These are phyloP conservation scores for Neonothopanus nambi DNA, from an alignment of 1,284 basidiomycete species.

Conservation along the genomic window DNA sequence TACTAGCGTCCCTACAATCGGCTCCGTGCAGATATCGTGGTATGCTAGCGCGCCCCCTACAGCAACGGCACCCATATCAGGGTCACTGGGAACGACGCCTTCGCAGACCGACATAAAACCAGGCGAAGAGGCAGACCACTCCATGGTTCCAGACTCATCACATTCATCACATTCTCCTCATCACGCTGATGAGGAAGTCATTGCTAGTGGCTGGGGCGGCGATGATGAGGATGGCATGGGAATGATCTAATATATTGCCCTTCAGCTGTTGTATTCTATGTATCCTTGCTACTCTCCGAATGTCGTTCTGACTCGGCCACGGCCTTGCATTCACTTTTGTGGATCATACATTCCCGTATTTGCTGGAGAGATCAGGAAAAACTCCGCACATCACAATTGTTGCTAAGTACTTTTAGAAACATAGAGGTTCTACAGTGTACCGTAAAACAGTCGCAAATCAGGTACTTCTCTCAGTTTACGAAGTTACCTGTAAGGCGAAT, in stretches of 20 bases:
- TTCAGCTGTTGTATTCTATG: conserved; percentile 7
- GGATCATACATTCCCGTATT: no score
- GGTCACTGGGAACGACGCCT: neutral
- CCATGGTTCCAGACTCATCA: conserved; percentile 17
- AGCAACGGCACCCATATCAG: conserved; percentile 12
- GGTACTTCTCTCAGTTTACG: neutral
- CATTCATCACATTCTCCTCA: no score
- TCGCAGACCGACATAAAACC: neutral
- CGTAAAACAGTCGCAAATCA: no score
- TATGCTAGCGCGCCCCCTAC: conserved; percentile 39
- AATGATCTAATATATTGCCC: conserved; percentile 36
- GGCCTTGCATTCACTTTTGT: no score
- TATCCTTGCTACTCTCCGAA: neutral
- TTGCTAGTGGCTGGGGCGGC: conserved; percentile 63
- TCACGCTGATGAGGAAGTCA: conserved; percentile 55
- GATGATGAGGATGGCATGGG: conserved; percentile 68
- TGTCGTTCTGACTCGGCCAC: no score
- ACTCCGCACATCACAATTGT: no score
- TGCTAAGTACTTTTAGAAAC: no score
- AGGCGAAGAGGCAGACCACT: no score
- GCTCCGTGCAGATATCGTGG: conserved; percentile 68
- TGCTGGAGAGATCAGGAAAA: no score
- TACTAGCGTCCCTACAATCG: conserved; percentile 58
- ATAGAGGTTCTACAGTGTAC: no score
- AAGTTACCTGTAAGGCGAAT: conserved; percentile 38